Evolutionary conservation across 768 basidiomycete species (phyloP), one percentile per base, ranked within the genome.

Genomic region (Antrodiella citrinella): DNA sequence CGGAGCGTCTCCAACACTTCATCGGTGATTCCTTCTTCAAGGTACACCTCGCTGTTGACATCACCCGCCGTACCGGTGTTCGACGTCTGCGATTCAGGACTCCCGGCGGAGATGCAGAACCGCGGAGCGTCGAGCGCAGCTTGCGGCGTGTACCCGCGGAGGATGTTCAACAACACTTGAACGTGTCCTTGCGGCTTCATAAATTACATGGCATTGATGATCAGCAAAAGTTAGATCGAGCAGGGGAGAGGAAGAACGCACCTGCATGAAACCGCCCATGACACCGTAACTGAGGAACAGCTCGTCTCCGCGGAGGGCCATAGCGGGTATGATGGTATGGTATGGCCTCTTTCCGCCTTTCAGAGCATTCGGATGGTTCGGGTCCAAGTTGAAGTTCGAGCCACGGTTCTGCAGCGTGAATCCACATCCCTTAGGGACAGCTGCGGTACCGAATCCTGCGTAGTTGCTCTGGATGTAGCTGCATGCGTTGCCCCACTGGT

Each of bases 381-480:
- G 78, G 47, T 76, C 73, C 20, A 97, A 71, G 4, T 80, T 72
- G 65, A 99, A 99, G 4, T 87, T 85, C 10, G 81, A 73, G 1
- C 96, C 96, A 50, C 96, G 78, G 66, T 96, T 96, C 67, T 99
- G 96, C 12, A 99, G 75, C 0, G 93, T 96, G 65, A 99, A 99
- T 0, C 96, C 96, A 59, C 93, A 96, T 0, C 86, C 92, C 57
- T 88, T 84, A 0, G 96, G 96, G 35, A 99, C 73, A 25, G 95
- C 95, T 80, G 41, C 89, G 19, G 92, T 94, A 18, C 96, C 96
- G 59, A 96, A 98, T 2, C 91, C 91, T 60, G 82, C 78, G 59
- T 89, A 92, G 62, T 90, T 92, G 61, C 88, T 90, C 62, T 91
- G 89, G 57, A 92, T 91, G 58, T 77, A 86, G 64, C 90, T 92